These are phyloP conservation scores for Wickerhamomyces sp. DNA, from an alignment of 1,139 yeast species.

Conservation along the genomic window DNA sequence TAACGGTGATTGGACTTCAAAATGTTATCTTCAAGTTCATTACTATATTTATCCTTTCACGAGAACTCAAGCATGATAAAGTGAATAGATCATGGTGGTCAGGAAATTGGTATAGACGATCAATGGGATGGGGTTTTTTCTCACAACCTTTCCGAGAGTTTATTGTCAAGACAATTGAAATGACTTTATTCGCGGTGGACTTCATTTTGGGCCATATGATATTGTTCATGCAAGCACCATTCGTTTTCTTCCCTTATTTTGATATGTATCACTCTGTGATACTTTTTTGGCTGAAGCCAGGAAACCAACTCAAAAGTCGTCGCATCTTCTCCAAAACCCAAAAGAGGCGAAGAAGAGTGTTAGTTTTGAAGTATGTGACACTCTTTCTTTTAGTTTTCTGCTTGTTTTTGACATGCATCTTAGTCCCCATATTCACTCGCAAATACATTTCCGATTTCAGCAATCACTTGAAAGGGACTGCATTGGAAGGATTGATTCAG, in stretches of 20 bases:
- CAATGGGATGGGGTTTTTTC: constrained; percentile 51
- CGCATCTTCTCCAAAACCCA: constrained; percentile 35
- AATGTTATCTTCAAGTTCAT: constrained; percentile 44
- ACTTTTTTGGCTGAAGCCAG: constrained; percentile 78
- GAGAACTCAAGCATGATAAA: constrained; percentile 53
- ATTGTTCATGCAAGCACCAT: constrained; percentile 55
- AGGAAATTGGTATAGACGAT: constrained; percentile 66
- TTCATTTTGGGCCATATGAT: constrained; percentile 64
- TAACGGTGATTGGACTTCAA: constrained; percentile 54
- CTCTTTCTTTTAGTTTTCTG: constrained; percentile 39
- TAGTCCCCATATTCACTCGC: constrained; percentile 38
- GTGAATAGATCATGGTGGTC: constrained; percentile 83
- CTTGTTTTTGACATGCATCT: constrained; percentile 33
- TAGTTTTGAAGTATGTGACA: constrained; percentile 34
- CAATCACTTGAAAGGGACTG: constrained; percentile 14
- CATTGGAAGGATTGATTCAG: constrained; percentile 41
- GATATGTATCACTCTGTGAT: constrained; percentile 77
- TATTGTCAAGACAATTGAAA: constrained; percentile 62
- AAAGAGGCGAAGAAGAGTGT: constrained; percentile 32
- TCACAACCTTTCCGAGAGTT: constrained; percentile 70
- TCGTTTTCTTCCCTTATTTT: constrained; percentile 61
- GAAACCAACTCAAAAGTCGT: constrained; percentile 41
- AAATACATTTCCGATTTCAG: constrained; percentile 22
- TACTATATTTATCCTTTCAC: constrained; percentile 44
- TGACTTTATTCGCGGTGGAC: constrained; percentile 66